Conservation (phyloP, 768 basidiomycete species). For the Hirschioporus abietinus region DNA sequence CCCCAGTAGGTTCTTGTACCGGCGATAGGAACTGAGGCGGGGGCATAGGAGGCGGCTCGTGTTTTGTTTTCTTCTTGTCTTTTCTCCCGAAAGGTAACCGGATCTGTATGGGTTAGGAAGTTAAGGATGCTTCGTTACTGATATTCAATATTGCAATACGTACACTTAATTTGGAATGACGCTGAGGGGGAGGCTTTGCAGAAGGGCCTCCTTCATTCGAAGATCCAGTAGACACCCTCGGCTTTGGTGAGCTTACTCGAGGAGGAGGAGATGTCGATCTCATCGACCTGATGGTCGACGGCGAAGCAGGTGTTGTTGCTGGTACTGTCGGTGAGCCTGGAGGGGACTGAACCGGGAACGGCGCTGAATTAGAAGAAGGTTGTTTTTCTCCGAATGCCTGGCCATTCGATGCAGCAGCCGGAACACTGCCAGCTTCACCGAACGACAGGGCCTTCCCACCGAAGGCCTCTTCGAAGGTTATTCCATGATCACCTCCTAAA, state of each 20-base stretch:
- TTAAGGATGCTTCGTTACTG: conserved; percentile 7
- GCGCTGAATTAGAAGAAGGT: conserved; percentile 13
- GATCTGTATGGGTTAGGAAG: conserved; percentile 38
- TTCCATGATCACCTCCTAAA: conserved; percentile 17
- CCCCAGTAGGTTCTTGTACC: conserved; percentile 37
- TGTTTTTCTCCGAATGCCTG: neutral
- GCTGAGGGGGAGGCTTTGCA: conserved; percentile 47
- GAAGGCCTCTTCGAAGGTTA: conserved; percentile 56
- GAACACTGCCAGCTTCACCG: conserved; percentile 13
- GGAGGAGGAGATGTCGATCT: conserved; percentile 40
- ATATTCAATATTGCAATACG: conserved; percentile 26
- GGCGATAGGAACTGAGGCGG: conserved; percentile 32
- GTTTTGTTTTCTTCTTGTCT: conserved; percentile 52
- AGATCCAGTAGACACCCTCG: conserved; percentile 54
- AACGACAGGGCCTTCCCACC: conserved; percentile 27
- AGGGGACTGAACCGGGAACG: conserved; percentile 35
- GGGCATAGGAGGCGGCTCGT: conserved; percentile 39
- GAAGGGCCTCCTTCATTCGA: conserved; percentile 44
- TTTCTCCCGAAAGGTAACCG: conserved; percentile 76
- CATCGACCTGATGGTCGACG: conserved; percentile 26
- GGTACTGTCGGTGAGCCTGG: conserved; percentile 29
- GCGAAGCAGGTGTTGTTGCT: conserved; percentile 8
- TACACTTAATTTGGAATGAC: conserved; percentile 75
- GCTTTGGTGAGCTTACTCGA: conserved; percentile 49
- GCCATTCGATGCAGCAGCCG: conserved; percentile 13